A percentile compares a stretch with the other conserved stretches of the same genome.
phyloP scores from a whole-genome alignment of 805 yeast species.

The Grigorovia yakushimaensis region DNA sequence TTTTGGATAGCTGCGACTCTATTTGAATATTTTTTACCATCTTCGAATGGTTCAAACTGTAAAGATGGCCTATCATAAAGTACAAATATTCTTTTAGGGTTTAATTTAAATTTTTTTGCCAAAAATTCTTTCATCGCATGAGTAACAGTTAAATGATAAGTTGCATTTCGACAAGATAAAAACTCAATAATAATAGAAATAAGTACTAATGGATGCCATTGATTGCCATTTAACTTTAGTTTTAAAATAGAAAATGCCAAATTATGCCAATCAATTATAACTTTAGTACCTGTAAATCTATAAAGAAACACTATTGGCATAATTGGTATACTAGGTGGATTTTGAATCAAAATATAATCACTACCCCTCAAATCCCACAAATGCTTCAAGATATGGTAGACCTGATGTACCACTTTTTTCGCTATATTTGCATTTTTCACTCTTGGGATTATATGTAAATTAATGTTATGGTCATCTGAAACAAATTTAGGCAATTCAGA shows the following conservation, averaged over 20 bases:
- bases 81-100: constrained; percentile 41
- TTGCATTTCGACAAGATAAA: constrained; percentile 51
- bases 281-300: constrained; percentile 42
- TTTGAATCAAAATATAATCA: constrained; percentile 65
- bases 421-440: constrained; percentile 8
- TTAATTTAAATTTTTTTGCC: constrained; percentile 43
- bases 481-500: constrained; percentile 43
- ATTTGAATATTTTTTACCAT: background rate
- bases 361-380: constrained; percentile 50
- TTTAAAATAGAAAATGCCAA: constrained; percentile 76
- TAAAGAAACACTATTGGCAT: constrained; percentile 52
- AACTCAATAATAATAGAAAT: constrained; percentile 55
- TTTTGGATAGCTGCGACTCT: constrained; percentile 9
- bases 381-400: constrained; percentile 36
- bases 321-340: constrained; percentile 89
- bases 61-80: constrained; percentile 80
- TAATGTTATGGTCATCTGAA: constrained; percentile 40
- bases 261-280: constrained; percentile 95
- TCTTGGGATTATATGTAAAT: constrained; percentile 33
- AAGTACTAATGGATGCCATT: constrained; percentile 52
- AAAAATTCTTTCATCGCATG: constrained; percentile 58
- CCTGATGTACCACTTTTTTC: constrained; percentile 51
- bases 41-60: constrained; percentile 46
- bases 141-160: constrained; percentile 74
- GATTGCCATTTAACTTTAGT: constrained; percentile 41